A percentile compares a stretch with the other conserved stretches of the same genome.
phyloP scores from a whole-genome alignment of 345 rosid genomes.

The Hevea brasiliensis region DNA sequence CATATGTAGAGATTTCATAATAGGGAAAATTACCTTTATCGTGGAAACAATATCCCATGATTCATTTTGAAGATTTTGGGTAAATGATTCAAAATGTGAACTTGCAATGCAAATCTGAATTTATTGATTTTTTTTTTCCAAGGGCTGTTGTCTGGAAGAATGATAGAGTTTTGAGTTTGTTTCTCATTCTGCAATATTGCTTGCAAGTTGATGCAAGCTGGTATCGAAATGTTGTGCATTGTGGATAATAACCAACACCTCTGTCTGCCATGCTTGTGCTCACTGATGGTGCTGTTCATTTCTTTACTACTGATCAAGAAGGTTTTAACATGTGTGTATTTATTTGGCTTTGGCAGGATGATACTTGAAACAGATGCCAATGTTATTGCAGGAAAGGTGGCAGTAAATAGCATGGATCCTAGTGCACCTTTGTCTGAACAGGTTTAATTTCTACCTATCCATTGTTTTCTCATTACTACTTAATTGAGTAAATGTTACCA shows the following conservation, averaged over 20 bases:
- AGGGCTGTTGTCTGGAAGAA: background rate
- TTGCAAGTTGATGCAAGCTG: background rate
- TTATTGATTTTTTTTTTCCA: background rate
- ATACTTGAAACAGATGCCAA: constrained; percentile 82
- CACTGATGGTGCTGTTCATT: background rate
- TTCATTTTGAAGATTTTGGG: background rate
- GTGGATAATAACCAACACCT: too few relatives aligned
- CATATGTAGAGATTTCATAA: background rate
- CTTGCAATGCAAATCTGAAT: background rate
- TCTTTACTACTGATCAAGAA: background rate
- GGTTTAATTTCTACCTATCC: constrained; percentile 36
- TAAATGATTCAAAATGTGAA: background rate
- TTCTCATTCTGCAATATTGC: background rate
- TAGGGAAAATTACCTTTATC: background rate
- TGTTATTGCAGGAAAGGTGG: constrained; percentile 85
- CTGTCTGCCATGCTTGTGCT: background rate
- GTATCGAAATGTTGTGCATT: background rate
- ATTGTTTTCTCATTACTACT: background rate
- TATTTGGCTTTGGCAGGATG: constrained; percentile 46
- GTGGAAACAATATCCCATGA: background rate
- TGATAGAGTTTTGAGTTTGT: background rate
- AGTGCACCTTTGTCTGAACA: constrained; percentile 80
- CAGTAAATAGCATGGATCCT: constrained; percentile 72
- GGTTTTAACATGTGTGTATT: background rate
- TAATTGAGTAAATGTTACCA: background rate